Base-by-base conservation (phyloP, 108 stramenopile species). In the Skeletonema tropicum region DNA sequence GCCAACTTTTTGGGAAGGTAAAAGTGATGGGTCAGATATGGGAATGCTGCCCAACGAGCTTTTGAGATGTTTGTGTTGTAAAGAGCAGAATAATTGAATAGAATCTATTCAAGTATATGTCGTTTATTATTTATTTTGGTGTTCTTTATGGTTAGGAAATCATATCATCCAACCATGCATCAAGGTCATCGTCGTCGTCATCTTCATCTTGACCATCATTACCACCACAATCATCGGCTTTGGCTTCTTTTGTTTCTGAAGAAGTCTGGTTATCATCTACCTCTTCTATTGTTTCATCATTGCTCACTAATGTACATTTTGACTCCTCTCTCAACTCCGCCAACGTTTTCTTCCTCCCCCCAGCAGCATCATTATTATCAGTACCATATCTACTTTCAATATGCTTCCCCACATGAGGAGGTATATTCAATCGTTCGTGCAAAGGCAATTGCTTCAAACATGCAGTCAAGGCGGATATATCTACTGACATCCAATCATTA, bases 101-200 rank as follows among this genome's bases (percentile, higher is more conserved):
- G 10, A n/a, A 15, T 45, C 42, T 45, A 45, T 45, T 45, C 42
- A 15, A 45, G 26, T n/a, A n/a, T 45, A 15, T 45, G 5, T n/a
- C 4, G 13, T 13, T 2, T 45, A 45, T n/a, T 4, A 5, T n/a
- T 4, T 45, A 15, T 12, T 35, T 7, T 7, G 7, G 5, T 3
- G 38, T n/a, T n/a, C n/a, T n/a, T n/a, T 45, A 5, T n/a, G 13
- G 15, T 61, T 58, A 75, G 13, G 66, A 58, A 49, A 75, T 75
- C 74, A 75, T 75, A 25, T 68, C 74, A 33, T 75, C 74, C 11
- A 76, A 46, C 75, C 75, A 76, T n/a, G 75, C 75, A 25, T 76
- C 75, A 6, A 76, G 64, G 57, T 76, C 75, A 19, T 76, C 75
- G 12, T 76, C 75, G 30, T 76, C 75, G 12, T 76, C 75, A 11